Evolutionary conservation across 352 stramenopile genomes (phyloP), one percentile per base, ranked within the genome.

Genomic region (Globisporangium parvum): DNA sequence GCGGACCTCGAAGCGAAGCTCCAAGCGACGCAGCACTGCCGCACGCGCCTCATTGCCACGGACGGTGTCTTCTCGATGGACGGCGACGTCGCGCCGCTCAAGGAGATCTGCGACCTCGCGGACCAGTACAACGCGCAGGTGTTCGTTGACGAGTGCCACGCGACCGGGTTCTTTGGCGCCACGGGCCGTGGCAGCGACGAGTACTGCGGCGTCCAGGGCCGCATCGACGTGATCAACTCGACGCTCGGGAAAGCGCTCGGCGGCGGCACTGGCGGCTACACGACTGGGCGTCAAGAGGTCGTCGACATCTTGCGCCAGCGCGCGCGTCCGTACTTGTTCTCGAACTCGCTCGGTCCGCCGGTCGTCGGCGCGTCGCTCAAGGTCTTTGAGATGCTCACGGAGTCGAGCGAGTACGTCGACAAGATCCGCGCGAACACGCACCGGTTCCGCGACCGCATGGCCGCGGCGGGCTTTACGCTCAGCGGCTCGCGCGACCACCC

Each of bases 61-160:
- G 93, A 98, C 60, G 93, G 93, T 37, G 93, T 97, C n/a, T 98
- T 98, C 65, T 93, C 73, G 51, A 98, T 98, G 93, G 93, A 98
- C 63, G 93, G 93, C 8, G 91, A 98, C 57, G 90, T 98, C 33
- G 93, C 93, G 33, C 87, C 85, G 33, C 70, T 98, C 37, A 57
- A 90, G 56, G 82, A 94, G 35, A 98, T 98, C 55, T 91, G 80
- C 61, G 85, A 89, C 47, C 69, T 97, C 28, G 89, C 92, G 0
- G 82, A 97, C 23, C 85, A 94, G 61, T 98, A 98, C 79, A 75
- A 98, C 63, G 91, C 93, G 2, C 83, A 95, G 54, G 71, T 98
- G 18, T 96, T 98, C 53, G 73, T 98, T 49, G 93, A 98, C 62
- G 93, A 98, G 63, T 98, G 88, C 69, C 93, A 98, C 64, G 92